These are phyloP conservation scores for Cladosporium sp. DNA, from an alignment of 2,329 filamentous ascomycete species.

Conservation along the genomic window DNA sequence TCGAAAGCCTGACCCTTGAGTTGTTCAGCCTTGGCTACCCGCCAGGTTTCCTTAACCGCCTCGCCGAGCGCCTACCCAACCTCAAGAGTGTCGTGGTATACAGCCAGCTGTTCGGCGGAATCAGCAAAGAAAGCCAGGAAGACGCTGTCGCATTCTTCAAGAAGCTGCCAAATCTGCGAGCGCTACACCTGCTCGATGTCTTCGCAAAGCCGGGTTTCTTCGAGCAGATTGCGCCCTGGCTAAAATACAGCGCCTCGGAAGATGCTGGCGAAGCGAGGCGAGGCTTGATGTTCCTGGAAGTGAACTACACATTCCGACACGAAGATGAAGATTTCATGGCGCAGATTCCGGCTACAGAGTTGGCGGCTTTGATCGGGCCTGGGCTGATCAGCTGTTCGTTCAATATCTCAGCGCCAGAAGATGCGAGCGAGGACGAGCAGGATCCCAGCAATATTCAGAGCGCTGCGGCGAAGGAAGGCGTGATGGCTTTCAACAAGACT, in stretches of 20 bases:
- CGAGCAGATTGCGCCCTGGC: conserved; percentile 25
- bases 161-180: conserved; percentile 32
- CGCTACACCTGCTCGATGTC: conserved; percentile 46
- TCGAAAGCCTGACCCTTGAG: conserved; percentile 45
- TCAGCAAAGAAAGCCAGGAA: conserved; percentile 33
- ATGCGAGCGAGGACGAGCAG: conserved; percentile 24
- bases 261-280: conserved; percentile 24
- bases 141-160: conserved; percentile 43
- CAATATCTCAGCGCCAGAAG: conserved; percentile 34
- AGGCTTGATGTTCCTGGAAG: conserved; percentile 41
- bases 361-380: conserved; percentile 34
- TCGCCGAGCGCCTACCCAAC: conserved; percentile 38
- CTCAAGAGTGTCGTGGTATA: conserved; percentile 44
- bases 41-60: conserved; percentile 38
- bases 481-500: conserved; percentile 35
- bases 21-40: conserved; percentile 48
- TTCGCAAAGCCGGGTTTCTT: conserved; percentile 43
- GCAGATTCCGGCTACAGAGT: conserved; percentile 36
- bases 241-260: conserved; percentile 30
- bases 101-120: conserved; percentile 43
- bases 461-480: conserved; percentile 28
- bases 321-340: conserved; percentile 40
- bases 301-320: conserved; percentile 46
- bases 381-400: conserved; percentile 37
- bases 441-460: conserved; percentile 25